phyloP scores from a whole-genome alignment of 208 protist species.

The Spongospora subterranea region DNA sequence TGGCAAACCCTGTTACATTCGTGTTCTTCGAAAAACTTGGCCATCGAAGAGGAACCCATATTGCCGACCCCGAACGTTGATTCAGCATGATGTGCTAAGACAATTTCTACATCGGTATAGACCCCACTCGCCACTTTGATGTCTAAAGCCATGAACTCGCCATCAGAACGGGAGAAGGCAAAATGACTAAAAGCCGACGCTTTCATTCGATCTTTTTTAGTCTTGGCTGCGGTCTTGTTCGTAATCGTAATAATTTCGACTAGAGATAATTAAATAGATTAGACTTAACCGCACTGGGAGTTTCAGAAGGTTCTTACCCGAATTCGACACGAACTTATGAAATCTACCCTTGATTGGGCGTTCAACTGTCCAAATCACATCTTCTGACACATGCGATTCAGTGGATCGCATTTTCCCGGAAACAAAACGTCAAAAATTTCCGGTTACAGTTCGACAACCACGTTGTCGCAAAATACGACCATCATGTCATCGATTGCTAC shows the following conservation, averaged over 20 bases:
- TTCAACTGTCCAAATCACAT: background rate
- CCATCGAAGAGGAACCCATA: background rate
- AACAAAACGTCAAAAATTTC: background rate
- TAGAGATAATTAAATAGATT: no score
- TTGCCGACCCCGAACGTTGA: background rate
- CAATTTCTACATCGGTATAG: background rate
- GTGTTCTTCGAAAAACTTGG: background rate
- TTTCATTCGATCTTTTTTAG: background rate
- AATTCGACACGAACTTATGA: background rate
- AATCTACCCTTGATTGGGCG: background rate
- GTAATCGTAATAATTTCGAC: background rate
- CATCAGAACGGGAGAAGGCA: background rate
- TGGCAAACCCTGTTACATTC: background rate
- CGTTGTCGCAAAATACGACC: background rate
- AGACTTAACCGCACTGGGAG: no score
- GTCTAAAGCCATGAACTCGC: background rate
- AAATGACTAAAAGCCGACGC: background rate
- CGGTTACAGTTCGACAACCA: background rate
- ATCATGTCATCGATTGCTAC: background rate
- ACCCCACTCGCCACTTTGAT: background rate
- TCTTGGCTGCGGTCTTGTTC: background rate
- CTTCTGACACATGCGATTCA: background rate
- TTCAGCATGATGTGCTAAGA: background rate
- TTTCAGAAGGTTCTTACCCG: background rate
- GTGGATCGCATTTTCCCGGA: background rate